Evolutionary conservation across 345 rosid genomes (phyloP), one percentile per base, ranked within the genome.

Genomic region (Aegle marmelos): DNA sequence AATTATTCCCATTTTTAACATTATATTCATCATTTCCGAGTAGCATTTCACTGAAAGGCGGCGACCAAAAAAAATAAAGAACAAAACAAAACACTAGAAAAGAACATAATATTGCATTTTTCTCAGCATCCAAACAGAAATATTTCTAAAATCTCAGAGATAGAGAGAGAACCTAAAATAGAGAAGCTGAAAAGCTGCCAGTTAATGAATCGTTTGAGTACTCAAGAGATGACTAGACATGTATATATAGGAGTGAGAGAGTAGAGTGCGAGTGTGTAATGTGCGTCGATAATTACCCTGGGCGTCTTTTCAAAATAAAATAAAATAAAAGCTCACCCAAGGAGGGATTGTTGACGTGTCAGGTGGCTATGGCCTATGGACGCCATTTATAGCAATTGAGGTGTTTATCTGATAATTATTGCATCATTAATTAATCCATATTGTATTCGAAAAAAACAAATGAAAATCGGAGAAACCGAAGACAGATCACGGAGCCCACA

Each of bases 391-490:
- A 13, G 0, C 50, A 13, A 45, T 2, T 13, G 5, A 13, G 50
- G 1, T 45, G 13, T 45, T 45, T 45, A 45, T 13, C 13, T 45
- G 5, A 13, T 45, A 1, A 41, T 41, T 45, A 10, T 45, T 45
- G 11, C 1, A 45, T 3, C 13, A 45, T 45, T 45, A 45, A 45
- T 45, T 11, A 45, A 45, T 45, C 13, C 3, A 3, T 45, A 45
- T 11, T 45, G 50, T 13, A 45, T 3, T 45, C 4, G 50, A 2
- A 41, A 45, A 11, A 3, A 45, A 41, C 48, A 5, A 28, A 58
- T 61, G 27, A 70, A 63, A 2, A 4, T n/a, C 54, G 73, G 53
- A 37, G 77, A 80, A 33, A 78, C 54, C 78, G 82, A 75, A 37
- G 80, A 62, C 45, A 27, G 60, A 39, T 75, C 84, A 25, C 7